phyloP scores from a whole-genome alignment of 257 asterid genomes.

The Solanum dulcamara region DNA sequence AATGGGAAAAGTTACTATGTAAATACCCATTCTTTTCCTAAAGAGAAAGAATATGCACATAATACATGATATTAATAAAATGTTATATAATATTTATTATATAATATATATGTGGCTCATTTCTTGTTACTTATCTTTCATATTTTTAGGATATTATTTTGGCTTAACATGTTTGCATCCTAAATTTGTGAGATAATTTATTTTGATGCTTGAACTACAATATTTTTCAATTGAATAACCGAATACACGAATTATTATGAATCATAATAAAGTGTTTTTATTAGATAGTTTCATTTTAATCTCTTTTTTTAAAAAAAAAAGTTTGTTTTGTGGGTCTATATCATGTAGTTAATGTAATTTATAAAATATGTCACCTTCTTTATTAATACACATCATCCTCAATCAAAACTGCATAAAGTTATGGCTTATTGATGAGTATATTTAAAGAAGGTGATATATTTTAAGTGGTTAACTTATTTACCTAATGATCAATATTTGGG shows the following conservation, averaged over 20 bases:
- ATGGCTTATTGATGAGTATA: background rate
- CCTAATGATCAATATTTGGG: too few relatives aligned
- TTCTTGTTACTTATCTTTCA: background rate
- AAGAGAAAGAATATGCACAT: background rate
- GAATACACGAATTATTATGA: too few relatives aligned
- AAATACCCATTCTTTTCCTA: background rate
- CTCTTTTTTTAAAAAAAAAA: too few relatives aligned
- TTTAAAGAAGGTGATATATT: background rate
- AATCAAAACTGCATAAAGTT: too few relatives aligned
- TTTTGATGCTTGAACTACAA: background rate
- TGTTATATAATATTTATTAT: background rate
- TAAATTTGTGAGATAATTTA: too few relatives aligned
- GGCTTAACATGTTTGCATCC: background rate
- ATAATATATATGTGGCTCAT: background rate
- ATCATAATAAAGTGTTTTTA: too few relatives aligned
- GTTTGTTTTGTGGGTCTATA: too few relatives aligned
- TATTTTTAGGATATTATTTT: background rate
- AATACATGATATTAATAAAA: background rate
- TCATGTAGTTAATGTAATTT: too few relatives aligned
- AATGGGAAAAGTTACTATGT: background rate
- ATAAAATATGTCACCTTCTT: too few relatives aligned
- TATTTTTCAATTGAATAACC: too few relatives aligned
- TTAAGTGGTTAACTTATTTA: too few relatives aligned
- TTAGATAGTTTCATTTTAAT: too few relatives aligned
- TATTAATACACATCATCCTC: background rate